These are phyloP conservation scores for Coffea humblotiana DNA, from an alignment of 305 asterid species.

Conservation along the genomic window DNA sequence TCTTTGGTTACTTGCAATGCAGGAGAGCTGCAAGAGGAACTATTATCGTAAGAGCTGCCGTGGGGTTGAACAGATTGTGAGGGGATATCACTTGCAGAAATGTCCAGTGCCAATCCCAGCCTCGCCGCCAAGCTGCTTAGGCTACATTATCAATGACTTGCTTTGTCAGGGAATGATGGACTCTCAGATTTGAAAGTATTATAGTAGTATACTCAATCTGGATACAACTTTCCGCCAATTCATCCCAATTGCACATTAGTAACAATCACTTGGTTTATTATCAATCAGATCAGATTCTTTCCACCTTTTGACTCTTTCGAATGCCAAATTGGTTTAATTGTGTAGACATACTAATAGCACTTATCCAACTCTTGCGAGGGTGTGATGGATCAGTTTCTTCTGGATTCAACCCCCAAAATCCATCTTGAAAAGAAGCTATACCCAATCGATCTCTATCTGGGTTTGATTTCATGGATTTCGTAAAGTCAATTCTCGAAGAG, in stretches of 20 bases:
- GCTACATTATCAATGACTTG: slow-evolving; percentile 51
- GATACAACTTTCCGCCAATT: no score
- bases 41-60: slow-evolving; percentile 30
- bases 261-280: not conserved
- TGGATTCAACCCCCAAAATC: slow-evolving; percentile 18
- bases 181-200: no score
- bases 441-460: slow-evolving; percentile 23
- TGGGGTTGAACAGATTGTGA: slow-evolving; percentile 33
- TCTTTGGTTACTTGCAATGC: slow-evolving; percentile 24
- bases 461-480: slow-evolving; percentile 21
- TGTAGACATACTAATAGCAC: not conserved
- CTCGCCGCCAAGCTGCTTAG: slow-evolving; percentile 42
- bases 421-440: slow-evolving; percentile 19
- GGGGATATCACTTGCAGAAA: slow-evolving; percentile 35
- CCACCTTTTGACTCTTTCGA: not conserved
- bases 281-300: not conserved
- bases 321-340: not conserved
- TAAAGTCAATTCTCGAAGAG: slow-evolving; percentile 17
- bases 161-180: slow-evolving; percentile 39
- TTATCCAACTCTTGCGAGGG: slow-evolving; percentile 15
- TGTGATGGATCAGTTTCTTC: slow-evolving; percentile 32
- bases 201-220: no score
- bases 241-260: no score
- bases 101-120: slow-evolving; percentile 30
- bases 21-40: slow-evolving; percentile 20